Percentiles rank a stretch among this genome's conserved stretches.
Evolutionary conservation across 257 asterid genomes (phyloP).

Genomic region (Scutellaria baicalensis): DNA sequence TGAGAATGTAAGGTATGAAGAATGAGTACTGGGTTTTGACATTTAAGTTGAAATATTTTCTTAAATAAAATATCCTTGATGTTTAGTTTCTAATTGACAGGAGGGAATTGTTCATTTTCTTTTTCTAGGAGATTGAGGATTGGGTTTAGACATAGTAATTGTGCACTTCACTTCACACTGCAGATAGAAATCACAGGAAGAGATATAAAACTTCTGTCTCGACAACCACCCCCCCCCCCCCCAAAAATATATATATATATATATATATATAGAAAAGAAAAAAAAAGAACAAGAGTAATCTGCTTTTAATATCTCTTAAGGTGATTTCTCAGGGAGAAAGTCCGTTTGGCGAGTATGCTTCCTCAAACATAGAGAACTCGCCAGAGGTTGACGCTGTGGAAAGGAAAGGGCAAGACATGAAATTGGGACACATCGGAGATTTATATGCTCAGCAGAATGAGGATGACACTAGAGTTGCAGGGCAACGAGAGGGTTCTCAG

Average conservation of each 20-base stretch:
- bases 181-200: neutral
- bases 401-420: conserved; percentile 54
- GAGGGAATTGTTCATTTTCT: neutral
- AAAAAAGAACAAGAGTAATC: neutral
- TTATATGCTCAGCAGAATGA: conserved; percentile 40
- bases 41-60: no score
- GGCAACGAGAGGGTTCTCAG: conserved; percentile 47
- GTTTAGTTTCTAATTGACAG: neutral
- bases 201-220: neutral
- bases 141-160: neutral
- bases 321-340: conserved; percentile 55
- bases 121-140: neutral
- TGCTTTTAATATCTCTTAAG: conserved; percentile 31
- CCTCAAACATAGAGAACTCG: conserved; percentile 63
- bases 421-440: conserved; percentile 39
- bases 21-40: no score
- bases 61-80: no score
- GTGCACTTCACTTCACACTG: neutral
- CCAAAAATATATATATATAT: no score
- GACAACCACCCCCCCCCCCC: neutral
- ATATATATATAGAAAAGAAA: no score
- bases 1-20: no score
- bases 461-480: conserved; percentile 25
- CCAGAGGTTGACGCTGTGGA: conserved; percentile 43
- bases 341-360: conserved; percentile 64